Base-by-base conservation (phyloP, 139 green algal species). In the Dunaliella primolecta region DNA sequence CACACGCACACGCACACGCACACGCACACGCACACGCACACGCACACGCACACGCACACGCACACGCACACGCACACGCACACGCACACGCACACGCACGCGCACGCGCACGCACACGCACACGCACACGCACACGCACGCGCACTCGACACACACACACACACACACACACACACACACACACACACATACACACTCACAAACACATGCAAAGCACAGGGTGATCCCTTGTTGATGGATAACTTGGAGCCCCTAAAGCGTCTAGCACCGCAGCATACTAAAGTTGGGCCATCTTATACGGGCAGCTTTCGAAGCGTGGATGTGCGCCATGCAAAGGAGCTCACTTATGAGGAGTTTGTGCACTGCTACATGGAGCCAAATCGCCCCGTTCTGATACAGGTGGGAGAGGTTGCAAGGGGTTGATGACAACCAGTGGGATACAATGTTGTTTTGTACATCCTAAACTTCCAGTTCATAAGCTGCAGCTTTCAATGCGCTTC, bases 341-440 rank as follows among this genome's bases (percentile, higher is more conserved):
- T 95, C n/a, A 89, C 80, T 20, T 94, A 94, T 37, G 75, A 89
- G 1, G 80, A 89, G 2, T 94, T 95, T 84, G 88, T 93, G 33
- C 74, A 78, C 2, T 55, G 80, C 0, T 95, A 89, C 81, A 95
- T 96, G 93, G 88, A 84, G n/a, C 86, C 83, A 34, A 95, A 94
- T 84, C 2, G 85, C n/a, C 93, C 93, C 15, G 91, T 96, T 11
- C 79, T 96, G 7, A 89, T 96, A 11, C 80, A 91, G 87, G 91
- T 92, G 3, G 31, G 82, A 3, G 3, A 2, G 11, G 11, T 1
- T 55, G 56, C 56, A 72, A 15, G 56, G 56, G 20, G 56, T 29
- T 29, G 21, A 72, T 72, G 56, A 29, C 56, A 29, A 21, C n/a
- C n/a, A n/a, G n/a, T n/a, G n/a, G n/a, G n/a, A n/a, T n/a, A n/a